These are phyloP conservation scores for Rosa persica DNA, from an alignment of 306 rosid species.

Conservation along the genomic window DNA sequence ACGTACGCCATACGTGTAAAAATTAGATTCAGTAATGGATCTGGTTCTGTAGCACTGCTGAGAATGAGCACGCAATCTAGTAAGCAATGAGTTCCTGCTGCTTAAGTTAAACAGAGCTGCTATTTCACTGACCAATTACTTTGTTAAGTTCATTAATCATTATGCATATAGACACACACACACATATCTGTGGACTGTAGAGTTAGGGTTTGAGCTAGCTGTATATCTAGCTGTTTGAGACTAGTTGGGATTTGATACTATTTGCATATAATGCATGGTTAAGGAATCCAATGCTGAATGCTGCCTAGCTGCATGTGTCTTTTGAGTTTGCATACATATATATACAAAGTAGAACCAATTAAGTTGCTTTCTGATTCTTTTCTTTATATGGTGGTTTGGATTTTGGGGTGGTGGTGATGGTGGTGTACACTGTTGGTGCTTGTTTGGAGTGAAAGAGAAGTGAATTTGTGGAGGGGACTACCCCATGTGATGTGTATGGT, in stretches of 20 bases:
- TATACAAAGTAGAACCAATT: background rate
- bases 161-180: background rate
- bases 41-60: background rate
- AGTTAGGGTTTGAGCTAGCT: background rate
- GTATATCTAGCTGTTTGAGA: background rate
- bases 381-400: background rate
- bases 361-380: background rate
- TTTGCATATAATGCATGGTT: background rate
- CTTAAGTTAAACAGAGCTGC: slow-evolving; percentile 15
- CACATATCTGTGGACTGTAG: background rate
- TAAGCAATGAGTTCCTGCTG: background rate
- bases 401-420: slow-evolving; percentile 31
- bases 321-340: background rate
- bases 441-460: slow-evolving; percentile 55
- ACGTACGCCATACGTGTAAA: background rate
- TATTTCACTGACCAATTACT: background rate
- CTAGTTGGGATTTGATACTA: background rate
- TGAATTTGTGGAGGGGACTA: slow-evolving; percentile 40
- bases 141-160: background rate
- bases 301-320: background rate
- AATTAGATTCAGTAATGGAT: background rate
- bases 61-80: slow-evolving; percentile 19
- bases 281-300: background rate
- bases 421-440: slow-evolving; percentile 13
- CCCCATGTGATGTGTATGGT: slow-evolving; percentile 76